Percentiles rank a stretch among this genome's conserved stretches.
Conservation (phyloP, 2,329 filamentous ascomycete species). For the Cladophialophora immunda region DNA sequence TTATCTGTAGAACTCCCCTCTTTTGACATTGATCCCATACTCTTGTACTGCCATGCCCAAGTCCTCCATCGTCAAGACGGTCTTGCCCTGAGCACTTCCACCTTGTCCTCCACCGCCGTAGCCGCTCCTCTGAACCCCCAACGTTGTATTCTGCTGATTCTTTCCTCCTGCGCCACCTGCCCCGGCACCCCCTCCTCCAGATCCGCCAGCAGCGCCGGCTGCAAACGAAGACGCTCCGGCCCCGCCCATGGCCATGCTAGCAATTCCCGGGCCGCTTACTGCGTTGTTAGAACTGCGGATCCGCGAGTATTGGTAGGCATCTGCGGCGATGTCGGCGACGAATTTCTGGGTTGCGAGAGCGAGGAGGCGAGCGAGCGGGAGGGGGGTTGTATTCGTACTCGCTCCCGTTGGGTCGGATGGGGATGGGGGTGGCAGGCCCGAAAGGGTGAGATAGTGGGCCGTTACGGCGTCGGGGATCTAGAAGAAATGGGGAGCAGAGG, state of each 20-base stretch:
- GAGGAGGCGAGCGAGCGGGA: constrained; percentile 88
- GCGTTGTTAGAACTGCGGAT: constrained; percentile 96
- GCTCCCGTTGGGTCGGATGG: constrained; percentile 76
- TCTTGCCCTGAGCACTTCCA: constrained; percentile 81
- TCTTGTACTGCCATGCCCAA: constrained; percentile 97
- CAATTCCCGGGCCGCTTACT: constrained; percentile 75
- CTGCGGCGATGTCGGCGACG: constrained; percentile 94
- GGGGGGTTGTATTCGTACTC: constrained; percentile 78
- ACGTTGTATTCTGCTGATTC: constrained; percentile 60
- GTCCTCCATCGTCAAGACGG: constrained; percentile 98
- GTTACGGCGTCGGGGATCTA: constrained; percentile 98
- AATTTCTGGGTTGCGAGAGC: constrained; percentile 99
- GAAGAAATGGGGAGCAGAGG: constrained; percentile 10
- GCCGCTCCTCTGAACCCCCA: constrained; percentile 79
- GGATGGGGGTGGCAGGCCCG: constrained; percentile 89
- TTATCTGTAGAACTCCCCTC: constrained; percentile 94
- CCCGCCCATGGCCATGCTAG: constrained; percentile 61
- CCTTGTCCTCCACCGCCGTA: constrained; percentile 90
- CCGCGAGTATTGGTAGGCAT: constrained; percentile 96
- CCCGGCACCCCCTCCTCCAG: constrained; percentile 46
- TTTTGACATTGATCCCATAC: constrained; percentile 97
- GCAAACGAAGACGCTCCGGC: constrained; percentile 33
- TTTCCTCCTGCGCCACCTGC: constrained; percentile 58
- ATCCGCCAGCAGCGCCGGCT: constrained; percentile 28
- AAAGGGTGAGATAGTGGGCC: constrained; percentile 96